Base-by-base conservation (phyloP, 305 asterid genomes). In the Solanum hybrid region DNA sequence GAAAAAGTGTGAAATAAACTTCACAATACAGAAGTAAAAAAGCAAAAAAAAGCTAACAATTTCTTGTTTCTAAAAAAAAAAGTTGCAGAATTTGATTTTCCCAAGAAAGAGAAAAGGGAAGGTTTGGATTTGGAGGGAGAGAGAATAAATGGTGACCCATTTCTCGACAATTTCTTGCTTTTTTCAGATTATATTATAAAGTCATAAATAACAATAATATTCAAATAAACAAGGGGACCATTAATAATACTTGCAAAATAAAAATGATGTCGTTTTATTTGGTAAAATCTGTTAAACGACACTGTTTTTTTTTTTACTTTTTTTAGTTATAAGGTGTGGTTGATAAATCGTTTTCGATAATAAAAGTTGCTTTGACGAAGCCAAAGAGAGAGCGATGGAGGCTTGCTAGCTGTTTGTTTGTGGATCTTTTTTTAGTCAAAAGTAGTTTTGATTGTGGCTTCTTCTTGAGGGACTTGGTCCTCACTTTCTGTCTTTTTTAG, bases 81-180 rank as follows among this genome's bases (percentile, higher is more conserved):
- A 33, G 28, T 85, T 88, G 91, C 71, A 78, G 85, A 89, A 89
- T 89, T 90, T 91, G 92, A 91, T 95, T 61, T 88, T 95, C 90
- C 96, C 97, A 46, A 96, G 93, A 92, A 96, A 94, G 64, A 96
- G 93, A 92, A 96, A 94, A 93, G 93, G 89, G 89, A 76, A 86
- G 89, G 92, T 91, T 92, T 94, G 95, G 95, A 93, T 91, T 95
- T 94, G 96, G 97, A 94, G 95, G 96, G 96, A 93, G 89, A 42
- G 83, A 89, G 89, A 90, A 92, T 87, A 61, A 29, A 51, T 42
- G 16, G 24, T 20, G 90, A 87, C 92, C 86, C 94, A 91, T 90
- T 93, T 91, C 92, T 95, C 95, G 77, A 94, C 92, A 93, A 33
- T 40, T 84, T 79, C 81, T 82, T 86, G 36, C 91, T 93, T 91